phyloP scores from a whole-genome alignment of 192 early-diverging fungal species.

The Entomortierella chlamydospora region DNA sequence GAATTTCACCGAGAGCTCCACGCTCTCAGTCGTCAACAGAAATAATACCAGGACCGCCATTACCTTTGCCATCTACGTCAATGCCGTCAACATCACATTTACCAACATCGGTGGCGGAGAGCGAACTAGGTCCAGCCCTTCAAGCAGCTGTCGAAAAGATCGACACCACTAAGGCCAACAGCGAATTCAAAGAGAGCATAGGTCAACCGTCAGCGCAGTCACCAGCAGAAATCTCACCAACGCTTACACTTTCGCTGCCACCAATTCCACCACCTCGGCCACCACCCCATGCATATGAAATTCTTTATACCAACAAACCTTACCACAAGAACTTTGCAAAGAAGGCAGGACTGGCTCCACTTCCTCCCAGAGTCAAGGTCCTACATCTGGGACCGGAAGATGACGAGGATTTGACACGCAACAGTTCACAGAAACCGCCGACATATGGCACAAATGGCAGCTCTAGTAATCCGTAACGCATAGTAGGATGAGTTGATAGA shows the following conservation, averaged over 20 bases:
- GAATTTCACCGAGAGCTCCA: background rate
- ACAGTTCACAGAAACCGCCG: background rate
- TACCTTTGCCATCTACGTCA: background rate
- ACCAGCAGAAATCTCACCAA: background rate
- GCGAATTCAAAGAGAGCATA: background rate
- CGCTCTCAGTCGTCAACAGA: background rate
- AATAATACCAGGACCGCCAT: background rate
- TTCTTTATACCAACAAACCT: slow-evolving; percentile 52
- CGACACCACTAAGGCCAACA: background rate
- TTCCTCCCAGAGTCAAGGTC: slow-evolving; percentile 29
- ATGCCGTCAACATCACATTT: background rate
- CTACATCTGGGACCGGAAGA: background rate
- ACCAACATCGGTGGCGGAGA: background rate
- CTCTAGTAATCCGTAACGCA: background rate
- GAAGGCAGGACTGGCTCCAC: slow-evolving; percentile 32
- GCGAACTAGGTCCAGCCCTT: background rate
- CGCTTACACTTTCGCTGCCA: slow-evolving; percentile 4
- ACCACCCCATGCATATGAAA: slow-evolving; percentile 35
- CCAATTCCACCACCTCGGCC: slow-evolving; percentile 36
- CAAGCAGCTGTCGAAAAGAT: background rate
- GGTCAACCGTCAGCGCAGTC: background rate
- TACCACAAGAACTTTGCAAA: slow-evolving; percentile 50
- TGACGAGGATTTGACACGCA: slow-evolving; percentile 1
- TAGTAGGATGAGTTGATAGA: too few relatives aligned
- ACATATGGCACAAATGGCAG: background rate